phyloP scores from a whole-genome alignment of 2,329 filamentous ascomycete genomes.

The Leptographium radiaticola region DNA sequence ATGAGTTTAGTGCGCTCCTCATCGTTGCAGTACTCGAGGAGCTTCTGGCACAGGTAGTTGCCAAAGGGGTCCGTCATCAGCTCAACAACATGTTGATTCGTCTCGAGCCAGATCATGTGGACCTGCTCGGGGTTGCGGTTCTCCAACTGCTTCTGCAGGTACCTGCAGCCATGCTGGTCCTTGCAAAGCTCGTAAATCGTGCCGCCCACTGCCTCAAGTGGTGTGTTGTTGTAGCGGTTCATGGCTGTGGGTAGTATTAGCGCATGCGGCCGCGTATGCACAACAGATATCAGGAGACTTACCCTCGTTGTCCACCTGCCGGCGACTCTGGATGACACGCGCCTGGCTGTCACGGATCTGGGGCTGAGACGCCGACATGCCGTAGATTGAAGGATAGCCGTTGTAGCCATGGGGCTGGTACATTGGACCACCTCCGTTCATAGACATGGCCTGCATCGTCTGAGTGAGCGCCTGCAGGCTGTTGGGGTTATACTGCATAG shows the following conservation, averaged over 20 bases:
- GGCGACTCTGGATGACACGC: conserved; percentile 62
- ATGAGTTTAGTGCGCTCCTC: conserved; percentile 90
- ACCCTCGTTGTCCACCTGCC: conserved; percentile 62
- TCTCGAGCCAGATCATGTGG: conserved; percentile 89
- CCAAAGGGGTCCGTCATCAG: conserved; percentile 98
- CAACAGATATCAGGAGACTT: conserved; percentile 16
- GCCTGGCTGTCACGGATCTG: conserved; percentile 60
- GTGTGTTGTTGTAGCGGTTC: conserved; percentile 72
- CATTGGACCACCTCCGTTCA: conserved; percentile 32
- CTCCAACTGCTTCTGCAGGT: conserved; percentile 93
- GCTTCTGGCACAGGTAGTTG: conserved; percentile 97
- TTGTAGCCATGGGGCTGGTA: conserved; percentile 47
- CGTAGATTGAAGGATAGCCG: conserved; percentile 38
- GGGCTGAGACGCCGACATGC: conserved; percentile 20
- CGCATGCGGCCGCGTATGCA: background rate
- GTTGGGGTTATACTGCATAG: conserved; percentile 24
- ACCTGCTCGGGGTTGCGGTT: conserved; percentile 73
- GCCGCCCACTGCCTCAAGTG: conserved; percentile 66
- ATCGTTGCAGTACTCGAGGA: conserved; percentile 89
- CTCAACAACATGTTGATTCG: conserved; percentile 85
- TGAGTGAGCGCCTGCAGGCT: conserved; percentile 49
- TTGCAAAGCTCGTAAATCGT: conserved; percentile 88
- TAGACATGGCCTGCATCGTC: conserved; percentile 53
- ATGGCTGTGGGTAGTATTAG: conserved; percentile 28
- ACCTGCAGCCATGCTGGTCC: conserved; percentile 95